Evolutionary conservation across 1,139 yeast species (phyloP).

Genomic region (Protomyces lactucae-debilis): DNA sequence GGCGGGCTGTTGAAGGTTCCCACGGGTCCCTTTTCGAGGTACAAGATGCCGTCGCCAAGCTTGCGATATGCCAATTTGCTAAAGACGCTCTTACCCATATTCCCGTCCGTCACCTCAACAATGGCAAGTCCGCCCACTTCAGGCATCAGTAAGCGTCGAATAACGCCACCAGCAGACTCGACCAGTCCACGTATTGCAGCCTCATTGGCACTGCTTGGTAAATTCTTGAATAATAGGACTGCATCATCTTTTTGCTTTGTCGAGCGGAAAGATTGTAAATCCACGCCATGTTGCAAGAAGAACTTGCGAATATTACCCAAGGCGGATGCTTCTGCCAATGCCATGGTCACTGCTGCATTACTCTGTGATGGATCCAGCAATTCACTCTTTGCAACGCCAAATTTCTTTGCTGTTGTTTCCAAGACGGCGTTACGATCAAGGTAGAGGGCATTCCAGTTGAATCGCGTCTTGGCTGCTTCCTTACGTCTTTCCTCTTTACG

Average conservation of each 20-base stretch:
- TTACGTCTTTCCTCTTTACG: slow-evolving; percentile 80
- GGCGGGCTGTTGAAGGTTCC: slow-evolving; percentile 51
- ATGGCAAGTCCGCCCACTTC: slow-evolving; percentile 96
- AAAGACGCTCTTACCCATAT: slow-evolving; percentile 86
- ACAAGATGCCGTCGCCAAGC: slow-evolving; percentile 76
- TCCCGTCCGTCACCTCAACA: slow-evolving; percentile 79
- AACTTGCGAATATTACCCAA: slow-evolving; percentile 84
- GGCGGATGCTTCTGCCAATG: slow-evolving; percentile 94
- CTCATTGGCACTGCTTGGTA: slow-evolving; percentile 77
- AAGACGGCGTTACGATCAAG: slow-evolving; percentile 89
- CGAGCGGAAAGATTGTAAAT: slow-evolving; percentile 65
- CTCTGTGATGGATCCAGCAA: slow-evolving; percentile 83
- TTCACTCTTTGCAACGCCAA: slow-evolving; percentile 79
- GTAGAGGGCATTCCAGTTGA: slow-evolving; percentile 91
- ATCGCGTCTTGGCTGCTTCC: slow-evolving; percentile 78
- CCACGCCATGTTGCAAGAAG: slow-evolving; percentile 81
- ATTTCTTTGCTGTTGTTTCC: slow-evolving; percentile 76
- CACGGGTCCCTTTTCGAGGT: slow-evolving; percentile 90
- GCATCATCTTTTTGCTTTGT: slow-evolving; percentile 65
- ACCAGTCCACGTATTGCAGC: slow-evolving; percentile 81
- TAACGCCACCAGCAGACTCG: slow-evolving; percentile 62
- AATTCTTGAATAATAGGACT: slow-evolving; percentile 77
- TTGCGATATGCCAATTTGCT: slow-evolving; percentile 80
- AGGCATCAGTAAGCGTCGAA: slow-evolving; percentile 82
- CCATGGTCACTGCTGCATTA: slow-evolving; percentile 92